Evolutionary conservation across 768 basidiomycete genomes (phyloP).

Genomic region (Boletus rubroflammeus): DNA sequence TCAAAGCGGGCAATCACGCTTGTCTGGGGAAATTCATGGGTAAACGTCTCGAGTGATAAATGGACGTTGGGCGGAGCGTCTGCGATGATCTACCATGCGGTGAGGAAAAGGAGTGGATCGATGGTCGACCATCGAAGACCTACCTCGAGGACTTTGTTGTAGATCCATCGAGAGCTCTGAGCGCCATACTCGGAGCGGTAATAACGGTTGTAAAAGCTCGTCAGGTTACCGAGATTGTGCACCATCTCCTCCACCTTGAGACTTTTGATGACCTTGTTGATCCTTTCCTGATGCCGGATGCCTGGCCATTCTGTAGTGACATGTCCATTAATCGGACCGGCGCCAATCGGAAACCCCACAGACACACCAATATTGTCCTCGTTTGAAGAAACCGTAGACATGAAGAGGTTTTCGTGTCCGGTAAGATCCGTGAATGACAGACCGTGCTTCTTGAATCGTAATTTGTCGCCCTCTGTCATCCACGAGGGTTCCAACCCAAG

Average conservation of each 20-base stretch:
- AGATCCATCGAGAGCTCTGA: slow-evolving; percentile 37
- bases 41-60: slow-evolving; percentile 22
- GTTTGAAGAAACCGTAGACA: background rate
- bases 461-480: slow-evolving; percentile 20
- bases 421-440: slow-evolving; percentile 15
- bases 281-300: slow-evolving; percentile 11
- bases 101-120: background rate
- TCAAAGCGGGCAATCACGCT: slow-evolving; percentile 28
- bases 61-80: slow-evolving; percentile 9
- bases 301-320: slow-evolving; percentile 14
- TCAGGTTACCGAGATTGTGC: slow-evolving; percentile 33
- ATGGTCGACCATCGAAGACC: background rate
- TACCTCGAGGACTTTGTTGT: slow-evolving; percentile 20
- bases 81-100: slow-evolving; percentile 6
- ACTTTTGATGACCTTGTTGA: slow-evolving; percentile 1
- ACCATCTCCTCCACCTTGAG: slow-evolving; percentile 31
- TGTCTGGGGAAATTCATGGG: slow-evolving; percentile 19
- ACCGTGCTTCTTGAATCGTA: slow-evolving; percentile 10
- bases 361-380: background rate
- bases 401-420: background rate
- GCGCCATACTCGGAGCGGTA: slow-evolving; percentile 33
- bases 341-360: background rate
- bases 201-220: slow-evolving; percentile 36
- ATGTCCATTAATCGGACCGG: background rate
- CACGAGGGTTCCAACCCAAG: slow-evolving; percentile 14